Base-by-base conservation (phyloP, 2,329 filamentous ascomycete species). In the Alternaria gaisen region DNA sequence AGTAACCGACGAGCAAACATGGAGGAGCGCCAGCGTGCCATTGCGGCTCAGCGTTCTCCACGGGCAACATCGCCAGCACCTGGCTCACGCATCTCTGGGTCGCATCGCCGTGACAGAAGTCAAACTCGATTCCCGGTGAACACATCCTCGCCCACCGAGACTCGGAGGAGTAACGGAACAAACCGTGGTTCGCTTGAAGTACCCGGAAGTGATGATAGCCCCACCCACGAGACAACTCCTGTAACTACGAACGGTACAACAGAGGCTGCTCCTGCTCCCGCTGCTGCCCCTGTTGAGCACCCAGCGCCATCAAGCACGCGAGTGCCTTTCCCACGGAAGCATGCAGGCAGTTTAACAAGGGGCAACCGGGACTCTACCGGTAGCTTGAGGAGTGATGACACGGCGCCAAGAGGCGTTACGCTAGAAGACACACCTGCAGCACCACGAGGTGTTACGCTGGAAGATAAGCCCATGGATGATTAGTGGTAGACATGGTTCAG, bases 1-100 rank as follows among this genome's bases (percentile, higher is more conserved):
- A 96, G 93, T 81, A 96, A 96, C 79, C 91, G 95, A 61, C 92
- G 93, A 73, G 92, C 92, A 44, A 90, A 97, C 68, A 94, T 97
- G 88, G 94, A 98, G 80, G 95, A 97, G 77, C 89, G 95, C 53
- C 92, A 93, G 77, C 89, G 92, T 63, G 92, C 93, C 63, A 88
- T 95, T 58, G 87, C 85, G 34, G 88, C 83, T 68, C 88, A 78
- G 58, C 76, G 92, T 53, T 90, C 76, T 12, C 88, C 76, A 46
- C 88, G 93, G 51, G 91, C 89, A 30, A 90, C 87, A 24, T 93
- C 90, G 64, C 93, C 93, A 8, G 89, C 86, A 5, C 88, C 88
- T 26, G 84, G 86, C 64, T 82, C 87, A 44, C 69, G 76, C 70
- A 61, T 64, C 34, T 64, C 59, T 22, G 73, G 74, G 32, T 68